A percentile compares a stretch with the other conserved stretches of the same genome.
Evolutionary conservation across 805 yeast genomes (phyloP).

Genomic region (Lipomyces spencermartinsiae): DNA sequence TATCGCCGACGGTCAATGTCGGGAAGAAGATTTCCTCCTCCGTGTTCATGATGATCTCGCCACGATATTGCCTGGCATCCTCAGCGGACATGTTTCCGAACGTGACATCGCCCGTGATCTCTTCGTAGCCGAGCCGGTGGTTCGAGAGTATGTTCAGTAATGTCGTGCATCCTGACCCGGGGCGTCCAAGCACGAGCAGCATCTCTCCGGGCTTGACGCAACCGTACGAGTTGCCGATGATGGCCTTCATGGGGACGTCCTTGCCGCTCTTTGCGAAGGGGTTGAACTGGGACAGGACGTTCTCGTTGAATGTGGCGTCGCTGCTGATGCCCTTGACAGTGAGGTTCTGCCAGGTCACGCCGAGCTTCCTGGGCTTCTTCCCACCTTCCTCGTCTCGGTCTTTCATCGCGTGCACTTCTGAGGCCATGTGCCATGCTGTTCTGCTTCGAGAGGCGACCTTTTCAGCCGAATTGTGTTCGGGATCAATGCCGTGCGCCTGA

Average conservation of each 20-base stretch:
- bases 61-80: too few relatives aligned
- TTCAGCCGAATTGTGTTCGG: too few relatives aligned
- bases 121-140: constrained; percentile 55
- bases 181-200: constrained; percentile 77
- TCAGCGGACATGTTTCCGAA: too few relatives aligned
- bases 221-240: constrained; percentile 56
- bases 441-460: too few relatives aligned
- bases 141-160: constrained; percentile 48
- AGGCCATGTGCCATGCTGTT: too few relatives aligned
- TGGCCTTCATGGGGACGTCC: constrained; percentile 38
- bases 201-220: constrained; percentile 65
- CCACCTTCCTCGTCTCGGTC: too few relatives aligned
- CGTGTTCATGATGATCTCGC: constrained; percentile 53
- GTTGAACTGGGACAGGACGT: constrained; percentile 43
- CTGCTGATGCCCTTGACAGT: constrained; percentile 67
- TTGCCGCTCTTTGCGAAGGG: constrained; percentile 25
- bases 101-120: constrained; percentile 58
- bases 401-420: too few relatives aligned
- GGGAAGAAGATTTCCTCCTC: constrained; percentile 62
- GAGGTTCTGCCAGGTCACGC: constrained; percentile 62
- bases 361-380: too few relatives aligned
- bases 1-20: constrained; percentile 74
- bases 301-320: constrained; percentile 69
- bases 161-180: constrained; percentile 75
- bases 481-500: too few relatives aligned